phyloP scores from a whole-genome alignment of 2,329 filamentous ascomycete species.

The Exophiala bonariae region DNA sequence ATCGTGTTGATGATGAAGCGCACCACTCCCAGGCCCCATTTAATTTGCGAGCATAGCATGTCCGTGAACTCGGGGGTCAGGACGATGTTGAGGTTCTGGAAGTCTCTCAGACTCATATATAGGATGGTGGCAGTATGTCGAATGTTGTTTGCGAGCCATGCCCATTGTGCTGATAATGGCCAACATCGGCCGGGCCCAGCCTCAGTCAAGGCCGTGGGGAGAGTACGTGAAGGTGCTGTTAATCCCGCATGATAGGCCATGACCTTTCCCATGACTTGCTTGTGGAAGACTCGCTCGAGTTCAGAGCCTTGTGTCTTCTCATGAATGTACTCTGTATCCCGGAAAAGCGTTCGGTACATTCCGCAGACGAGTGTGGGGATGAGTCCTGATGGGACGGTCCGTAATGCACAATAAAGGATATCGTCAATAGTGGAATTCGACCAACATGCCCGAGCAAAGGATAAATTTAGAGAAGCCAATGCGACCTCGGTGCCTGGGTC shows the following conservation, averaged over 20 bases:
- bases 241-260: conserved; percentile 42
- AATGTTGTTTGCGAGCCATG: conserved; percentile 27
- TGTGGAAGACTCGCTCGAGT: conserved; percentile 71
- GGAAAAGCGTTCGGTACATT: conserved; percentile 67
- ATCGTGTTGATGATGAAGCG: conserved; percentile 58
- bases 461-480: conserved; percentile 61
- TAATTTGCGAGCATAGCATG: conserved; percentile 70
- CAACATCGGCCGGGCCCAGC: conserved; percentile 10
- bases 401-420: conserved; percentile 65
- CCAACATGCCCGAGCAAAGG: conserved; percentile 51
- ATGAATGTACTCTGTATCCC: conserved; percentile 75
- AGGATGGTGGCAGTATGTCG: conserved; percentile 22
- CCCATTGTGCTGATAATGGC: conserved; percentile 25
- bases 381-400: conserved; percentile 51
- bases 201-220: conserved; percentile 11
- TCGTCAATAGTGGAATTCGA: conserved; percentile 64
- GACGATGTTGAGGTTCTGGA: conserved; percentile 16
- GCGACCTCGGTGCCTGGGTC: conserved; percentile 49
- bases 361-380: conserved; percentile 64
- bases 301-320: conserved; percentile 50
- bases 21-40: conserved; percentile 72
- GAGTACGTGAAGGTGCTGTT: conserved; percentile 12
- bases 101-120: conserved; percentile 19
- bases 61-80: conserved; percentile 64
- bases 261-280: conserved; percentile 70